phyloP scores from a whole-genome alignment of 2,329 filamentous ascomycete genomes.

The Colletotrichum graminicola region DNA sequence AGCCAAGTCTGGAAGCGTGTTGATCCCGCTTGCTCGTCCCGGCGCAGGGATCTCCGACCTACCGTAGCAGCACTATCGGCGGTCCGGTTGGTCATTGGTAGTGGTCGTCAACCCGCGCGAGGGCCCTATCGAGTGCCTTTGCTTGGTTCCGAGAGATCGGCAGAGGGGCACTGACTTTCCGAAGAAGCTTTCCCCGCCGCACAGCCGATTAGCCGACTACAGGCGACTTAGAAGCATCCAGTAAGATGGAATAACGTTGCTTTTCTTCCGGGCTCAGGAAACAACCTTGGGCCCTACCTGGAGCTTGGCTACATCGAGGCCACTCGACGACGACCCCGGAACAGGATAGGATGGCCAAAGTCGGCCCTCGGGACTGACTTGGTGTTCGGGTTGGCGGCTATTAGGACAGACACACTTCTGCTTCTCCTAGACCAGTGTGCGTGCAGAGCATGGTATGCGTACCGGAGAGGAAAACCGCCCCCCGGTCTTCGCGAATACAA shows the following conservation, averaged over 20 bases:
- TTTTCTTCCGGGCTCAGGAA: not conserved
- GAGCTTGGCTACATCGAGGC: not conserved
- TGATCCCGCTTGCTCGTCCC: not conserved
- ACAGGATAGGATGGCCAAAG: conserved; percentile 15
- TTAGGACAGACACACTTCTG: not conserved
- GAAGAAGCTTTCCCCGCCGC: conserved; percentile 32
- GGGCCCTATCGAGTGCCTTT: not conserved
- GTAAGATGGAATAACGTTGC: not conserved
- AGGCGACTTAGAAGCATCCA: conserved; percentile 2
- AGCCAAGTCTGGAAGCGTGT: conserved; percentile 6
- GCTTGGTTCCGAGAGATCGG: not conserved
- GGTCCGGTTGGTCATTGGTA: not conserved
- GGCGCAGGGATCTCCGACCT: not conserved
- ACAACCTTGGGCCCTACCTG: conserved; percentile 8
- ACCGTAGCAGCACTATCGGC: not conserved
- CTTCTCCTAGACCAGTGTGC: not conserved
- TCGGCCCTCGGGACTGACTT: not conserved
- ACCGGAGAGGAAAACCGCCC: not conserved
- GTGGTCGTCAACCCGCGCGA: not conserved
- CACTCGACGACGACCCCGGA: conserved; percentile 7
- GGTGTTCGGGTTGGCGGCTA: not conserved
- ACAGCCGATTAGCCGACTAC: conserved; percentile 9
- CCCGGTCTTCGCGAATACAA: not conserved
- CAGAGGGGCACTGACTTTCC: not conserved
- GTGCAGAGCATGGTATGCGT: not conserved